Percentiles rank a stretch among this genome's conserved stretches.
These are phyloP conservation scores for Symbiodinium natans DNA, from an alignment of 73 alveolate species.

Conservation along the genomic window DNA sequence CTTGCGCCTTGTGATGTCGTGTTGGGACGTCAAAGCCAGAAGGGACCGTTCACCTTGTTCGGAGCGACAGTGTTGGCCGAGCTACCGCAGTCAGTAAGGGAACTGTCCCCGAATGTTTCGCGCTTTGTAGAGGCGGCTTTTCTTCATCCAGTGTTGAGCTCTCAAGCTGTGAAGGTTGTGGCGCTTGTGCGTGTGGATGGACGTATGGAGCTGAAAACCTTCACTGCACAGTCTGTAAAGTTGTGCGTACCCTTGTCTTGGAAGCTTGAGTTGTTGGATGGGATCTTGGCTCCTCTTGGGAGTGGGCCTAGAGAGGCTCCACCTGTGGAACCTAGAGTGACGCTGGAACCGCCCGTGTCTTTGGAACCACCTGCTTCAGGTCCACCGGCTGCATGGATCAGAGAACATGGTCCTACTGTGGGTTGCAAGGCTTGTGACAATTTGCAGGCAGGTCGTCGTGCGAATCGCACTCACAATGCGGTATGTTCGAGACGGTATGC, in stretches of 20 bases:
- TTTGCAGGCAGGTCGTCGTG: neutral
- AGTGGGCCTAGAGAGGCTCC: no score
- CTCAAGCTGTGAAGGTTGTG: neutral
- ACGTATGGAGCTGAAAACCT: neutral
- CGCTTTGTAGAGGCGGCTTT: neutral
- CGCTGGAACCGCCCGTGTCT: neutral
- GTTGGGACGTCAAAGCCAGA: neutral
- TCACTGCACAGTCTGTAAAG: neutral
- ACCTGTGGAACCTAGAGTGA: no score
- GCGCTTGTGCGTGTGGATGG: neutral
- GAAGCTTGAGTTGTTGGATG: neutral
- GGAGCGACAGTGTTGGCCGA: neutral
- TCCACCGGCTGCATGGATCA: constrained; percentile 9
- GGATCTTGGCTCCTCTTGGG: no score
- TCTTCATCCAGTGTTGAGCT: neutral
- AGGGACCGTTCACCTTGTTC: neutral
- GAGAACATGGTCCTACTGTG: neutral
- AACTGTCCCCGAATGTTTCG: neutral
- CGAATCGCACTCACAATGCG: neutral
- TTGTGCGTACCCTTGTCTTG: neutral
- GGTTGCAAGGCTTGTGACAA: neutral
- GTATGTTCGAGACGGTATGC: neutral
- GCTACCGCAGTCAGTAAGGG: neutral
- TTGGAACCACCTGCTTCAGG: neutral
- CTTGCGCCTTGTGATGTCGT: neutral